Evolutionary conservation across 1,139 yeast species (phyloP), one percentile per base, ranked within the genome.

Genomic region (Suhomyces bolitotheri): DNA sequence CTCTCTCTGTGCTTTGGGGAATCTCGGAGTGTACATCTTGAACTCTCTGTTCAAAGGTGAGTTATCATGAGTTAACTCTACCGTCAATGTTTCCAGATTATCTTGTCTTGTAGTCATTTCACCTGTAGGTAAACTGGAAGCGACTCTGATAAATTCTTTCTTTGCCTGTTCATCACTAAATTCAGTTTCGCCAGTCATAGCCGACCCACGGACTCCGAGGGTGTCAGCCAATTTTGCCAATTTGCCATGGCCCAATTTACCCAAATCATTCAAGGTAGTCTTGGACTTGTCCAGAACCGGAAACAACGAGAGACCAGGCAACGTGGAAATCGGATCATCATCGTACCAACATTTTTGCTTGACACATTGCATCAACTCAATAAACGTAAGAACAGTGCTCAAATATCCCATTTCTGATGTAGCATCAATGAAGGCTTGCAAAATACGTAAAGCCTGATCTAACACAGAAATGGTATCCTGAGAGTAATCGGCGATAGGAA

Each of bases 391-490:
- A 1, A 82, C 84, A 0, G 87, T 75, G 3, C 72, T 55, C 29
- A 81, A 66, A 51, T 78, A 83, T 0, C 96, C 96, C 53, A 82
- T 55, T 50, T 92, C 97, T 2, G 96, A 80, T 3, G 95, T 81
- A 13, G 87, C 88, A 58, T 94, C 98, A 41, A 92, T 82, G 48
- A 78, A 85, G 0, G 97, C 97, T 54, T 92, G 98, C 39, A 89
- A 65, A 44, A 92, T 84, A 76, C 98, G 96, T 51, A 94, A 70
- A 4, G 95, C 80, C 62, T 92, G 98, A 54, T 92, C 99, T 42
- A 94, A 66, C 4, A 94, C 95, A 0, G 97, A 83, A 14, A 89
- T 79, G 0, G 96, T 89, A 60, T 92, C 99, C 54, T 92, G 97
- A 10, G 86, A 72, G 56, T 94, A 94, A 67, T 92, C 99, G 1